These are phyloP conservation scores for Alnus rubra DNA, from an alignment of 306 rosid species.

Conservation along the genomic window DNA sequence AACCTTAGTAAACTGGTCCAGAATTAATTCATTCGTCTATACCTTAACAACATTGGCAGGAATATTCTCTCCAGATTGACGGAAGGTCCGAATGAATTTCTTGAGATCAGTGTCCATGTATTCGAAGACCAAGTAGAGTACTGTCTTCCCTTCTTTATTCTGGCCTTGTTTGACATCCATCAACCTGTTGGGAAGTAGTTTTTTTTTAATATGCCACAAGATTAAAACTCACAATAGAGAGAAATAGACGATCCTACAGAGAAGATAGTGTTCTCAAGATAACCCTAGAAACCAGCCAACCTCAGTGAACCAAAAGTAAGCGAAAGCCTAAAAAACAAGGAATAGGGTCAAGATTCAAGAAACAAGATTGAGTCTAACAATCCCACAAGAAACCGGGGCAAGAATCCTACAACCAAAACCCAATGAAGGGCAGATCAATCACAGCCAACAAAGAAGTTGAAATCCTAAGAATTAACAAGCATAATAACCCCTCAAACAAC, in stretches of 20 bases:
- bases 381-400: neutral
- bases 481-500: too few species aligned
- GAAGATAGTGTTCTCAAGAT: neutral
- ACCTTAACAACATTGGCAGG: constrained; percentile 60
- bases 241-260: neutral
- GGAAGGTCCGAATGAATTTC: constrained; percentile 71
- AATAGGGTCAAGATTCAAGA: neutral
- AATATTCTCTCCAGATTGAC: constrained; percentile 57
- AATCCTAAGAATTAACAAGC: neutral
- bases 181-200: constrained; percentile 36
- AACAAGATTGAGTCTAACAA: neutral
- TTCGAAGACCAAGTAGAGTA: constrained; percentile 87
- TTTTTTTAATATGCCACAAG: neutral
- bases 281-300: neutral
- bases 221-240: neutral
- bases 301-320: neutral
- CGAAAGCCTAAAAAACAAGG: too few species aligned
- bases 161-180: constrained; percentile 91
- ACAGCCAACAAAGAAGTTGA: neutral
- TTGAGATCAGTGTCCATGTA: constrained; percentile 92
- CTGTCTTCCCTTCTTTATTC: constrained; percentile 90
- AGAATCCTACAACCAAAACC: neutral
- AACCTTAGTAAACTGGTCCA: neutral
- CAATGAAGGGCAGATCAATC: neutral
- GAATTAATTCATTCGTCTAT: neutral